phyloP scores from a whole-genome alignment of 1,284 basidiomycete genomes.

The Trichosporon coremiiforme region DNA sequence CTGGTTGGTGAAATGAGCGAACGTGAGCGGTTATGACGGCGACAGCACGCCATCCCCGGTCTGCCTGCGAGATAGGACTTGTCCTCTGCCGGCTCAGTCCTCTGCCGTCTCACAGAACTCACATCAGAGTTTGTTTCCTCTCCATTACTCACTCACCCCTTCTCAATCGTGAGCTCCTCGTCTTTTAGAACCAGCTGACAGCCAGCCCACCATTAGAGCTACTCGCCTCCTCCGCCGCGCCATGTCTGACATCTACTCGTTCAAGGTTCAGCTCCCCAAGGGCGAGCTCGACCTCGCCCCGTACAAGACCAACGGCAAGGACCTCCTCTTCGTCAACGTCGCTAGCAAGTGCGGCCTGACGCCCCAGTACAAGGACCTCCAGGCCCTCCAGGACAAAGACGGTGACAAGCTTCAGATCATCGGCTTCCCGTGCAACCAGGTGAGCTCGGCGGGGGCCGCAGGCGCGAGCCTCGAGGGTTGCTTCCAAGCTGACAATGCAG shows the following conservation, averaged over 20 bases:
- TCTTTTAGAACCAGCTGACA: neutral
- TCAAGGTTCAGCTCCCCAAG: conserved; percentile 52
- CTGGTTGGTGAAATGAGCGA: neutral
- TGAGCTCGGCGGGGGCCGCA: conserved; percentile 53
- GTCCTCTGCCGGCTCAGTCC: neutral
- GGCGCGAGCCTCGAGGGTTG: neutral
- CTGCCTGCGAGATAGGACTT: neutral
- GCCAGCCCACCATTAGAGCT: conserved; percentile 13
- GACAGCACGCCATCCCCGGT: conserved; percentile 13
- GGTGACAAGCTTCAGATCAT: conserved; percentile 74
- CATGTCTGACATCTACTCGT: conserved; percentile 54
- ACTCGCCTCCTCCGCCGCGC: conserved; percentile 20
- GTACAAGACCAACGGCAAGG: conserved; percentile 46
- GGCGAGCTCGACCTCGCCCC: conserved; percentile 43
- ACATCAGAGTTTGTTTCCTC: conserved; percentile 23
- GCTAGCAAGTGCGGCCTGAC: conserved; percentile 66
- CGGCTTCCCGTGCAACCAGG: conserved; percentile 89
- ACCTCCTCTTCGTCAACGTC: conserved; percentile 56
- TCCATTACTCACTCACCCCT: neutral
- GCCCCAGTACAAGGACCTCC: conserved; percentile 83
- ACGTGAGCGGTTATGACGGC: neutral
- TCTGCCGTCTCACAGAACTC: neutral
- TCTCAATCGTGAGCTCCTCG: conserved; percentile 23
- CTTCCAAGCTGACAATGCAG: neutral
- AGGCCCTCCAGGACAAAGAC: conserved; percentile 80